A percentile compares a stretch with the other conserved stretches of the same genome.
Conservation (phyloP, 2,329 filamentous ascomycete species). For the Cladosporium sp. region DNA sequence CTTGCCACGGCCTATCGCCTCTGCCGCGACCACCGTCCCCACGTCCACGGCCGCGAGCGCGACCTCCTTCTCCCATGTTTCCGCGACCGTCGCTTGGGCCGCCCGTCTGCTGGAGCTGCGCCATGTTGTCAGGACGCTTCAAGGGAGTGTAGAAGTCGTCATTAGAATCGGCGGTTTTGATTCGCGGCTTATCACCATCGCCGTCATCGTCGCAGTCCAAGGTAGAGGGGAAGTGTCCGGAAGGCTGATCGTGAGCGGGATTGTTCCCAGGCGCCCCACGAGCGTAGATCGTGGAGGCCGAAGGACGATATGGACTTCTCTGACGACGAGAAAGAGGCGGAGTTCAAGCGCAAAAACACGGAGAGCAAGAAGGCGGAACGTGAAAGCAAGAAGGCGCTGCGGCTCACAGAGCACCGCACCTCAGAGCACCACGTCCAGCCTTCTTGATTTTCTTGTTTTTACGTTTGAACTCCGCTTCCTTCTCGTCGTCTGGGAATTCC, state of each 20-base stretch:
- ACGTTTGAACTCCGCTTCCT: constrained; percentile 58
- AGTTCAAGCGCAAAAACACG: constrained; percentile 33
- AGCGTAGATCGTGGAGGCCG: constrained; percentile 15
- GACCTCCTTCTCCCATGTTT: constrained; percentile 16
- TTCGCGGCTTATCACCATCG: no score
- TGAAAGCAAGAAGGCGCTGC: no score
- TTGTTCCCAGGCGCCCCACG: constrained; percentile 6
- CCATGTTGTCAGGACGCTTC: constrained; percentile 43
- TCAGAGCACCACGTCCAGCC: constrained; percentile 21
- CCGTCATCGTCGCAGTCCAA: constrained; percentile 6
- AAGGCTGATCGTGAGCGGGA: constrained; percentile 13
- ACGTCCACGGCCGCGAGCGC: constrained; percentile 22
- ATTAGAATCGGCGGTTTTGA: constrained; percentile 10
- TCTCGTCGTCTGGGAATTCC: constrained; percentile 96
- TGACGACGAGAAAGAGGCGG: constrained; percentile 87
- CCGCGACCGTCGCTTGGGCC: constrained; percentile 34
- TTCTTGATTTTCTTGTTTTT: constrained; percentile 32
- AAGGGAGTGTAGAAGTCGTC: constrained; percentile 41
- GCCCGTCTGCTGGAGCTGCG: constrained; percentile 39
- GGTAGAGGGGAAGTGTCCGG: constrained; percentile 9
- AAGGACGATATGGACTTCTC: constrained; percentile 93
- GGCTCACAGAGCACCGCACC: constrained; percentile 17
- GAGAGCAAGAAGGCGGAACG: constrained; percentile 28
- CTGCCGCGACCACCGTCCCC: constrained; percentile 19
- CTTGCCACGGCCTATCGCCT: constrained; percentile 23